A percentile compares a stretch with the other conserved stretches of the same genome.
These are phyloP conservation scores for Termitomyces sp. DNA, from an alignment of 768 basidiomycete species.

Conservation along the genomic window DNA sequence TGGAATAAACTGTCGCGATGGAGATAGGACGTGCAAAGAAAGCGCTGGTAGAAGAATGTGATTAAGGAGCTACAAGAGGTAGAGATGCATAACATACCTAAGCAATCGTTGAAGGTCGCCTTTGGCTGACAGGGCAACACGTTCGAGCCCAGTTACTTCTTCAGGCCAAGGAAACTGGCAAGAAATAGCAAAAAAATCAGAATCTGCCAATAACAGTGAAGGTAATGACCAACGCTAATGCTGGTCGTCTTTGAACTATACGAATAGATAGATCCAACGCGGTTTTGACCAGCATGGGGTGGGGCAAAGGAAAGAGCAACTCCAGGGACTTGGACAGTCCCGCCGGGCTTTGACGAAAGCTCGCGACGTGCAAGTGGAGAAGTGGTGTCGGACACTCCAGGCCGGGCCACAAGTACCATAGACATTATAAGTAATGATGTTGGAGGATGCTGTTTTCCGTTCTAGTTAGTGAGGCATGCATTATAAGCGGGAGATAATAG, in stretches of 20 bases:
- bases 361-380: slow-evolving; percentile 6
- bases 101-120: slow-evolving; percentile 66
- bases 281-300: background rate
- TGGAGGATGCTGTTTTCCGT: background rate
- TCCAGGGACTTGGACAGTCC: background rate
- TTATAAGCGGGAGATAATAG: background rate
- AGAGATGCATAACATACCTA: slow-evolving; percentile 34
- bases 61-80: background rate
- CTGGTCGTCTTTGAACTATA: slow-evolving; percentile 41
- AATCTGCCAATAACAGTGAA: background rate
- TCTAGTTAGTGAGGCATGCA: background rate
- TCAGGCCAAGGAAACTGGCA: slow-evolving; percentile 47
- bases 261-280: slow-evolving; percentile 28
- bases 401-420: background rate
- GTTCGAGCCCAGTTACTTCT: slow-evolving; percentile 54
- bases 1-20: slow-evolving; percentile 53
- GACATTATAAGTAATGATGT: background rate
- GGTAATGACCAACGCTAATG: slow-evolving; percentile 27
- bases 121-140: slow-evolving; percentile 62
- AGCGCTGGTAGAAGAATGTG: slow-evolving; percentile 33
- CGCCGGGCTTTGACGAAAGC: slow-evolving; percentile 5
- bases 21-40: slow-evolving; percentile 60
- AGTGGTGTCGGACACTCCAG: background rate
- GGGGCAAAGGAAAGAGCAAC: background rate
- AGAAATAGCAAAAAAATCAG: background rate